These are phyloP conservation scores for Phlyctochytrium planicorne DNA, from an alignment of 192 early-diverging fungal species.

Conservation along the genomic window DNA sequence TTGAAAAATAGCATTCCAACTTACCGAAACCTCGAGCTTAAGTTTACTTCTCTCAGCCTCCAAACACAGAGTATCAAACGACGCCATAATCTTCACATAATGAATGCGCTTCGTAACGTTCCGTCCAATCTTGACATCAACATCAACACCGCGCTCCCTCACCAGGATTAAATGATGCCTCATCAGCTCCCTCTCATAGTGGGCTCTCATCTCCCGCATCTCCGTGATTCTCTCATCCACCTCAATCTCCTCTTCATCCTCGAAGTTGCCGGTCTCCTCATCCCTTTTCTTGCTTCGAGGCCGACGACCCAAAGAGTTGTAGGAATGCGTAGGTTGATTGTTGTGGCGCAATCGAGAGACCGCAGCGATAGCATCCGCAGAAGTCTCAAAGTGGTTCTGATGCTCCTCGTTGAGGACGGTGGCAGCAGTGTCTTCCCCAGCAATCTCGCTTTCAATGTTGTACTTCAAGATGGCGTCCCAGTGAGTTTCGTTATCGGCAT, in stretches of 20 bases:
- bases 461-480: conserved; percentile 41
- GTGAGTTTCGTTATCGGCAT: conserved; percentile 27
- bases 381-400: background rate
- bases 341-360: background rate
- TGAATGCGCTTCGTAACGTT: background rate
- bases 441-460: background rate
- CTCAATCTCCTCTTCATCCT: background rate
- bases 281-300: background rate
- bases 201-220: background rate
- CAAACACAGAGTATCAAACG: conserved; percentile 26
- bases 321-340: background rate
- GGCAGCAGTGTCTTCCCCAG: background rate
- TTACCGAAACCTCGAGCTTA: conserved; percentile 21
- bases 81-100: conserved; percentile 29
- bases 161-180: conserved; percentile 31
- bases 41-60: conserved; percentile 35
- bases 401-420: background rate
- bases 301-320: background rate
- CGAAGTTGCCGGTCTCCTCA: background rate
- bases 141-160: conserved; percentile 21
- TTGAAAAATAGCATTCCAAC: too few species aligned
- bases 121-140: background rate
- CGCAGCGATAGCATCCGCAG: background rate
- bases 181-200: conserved; percentile 34
- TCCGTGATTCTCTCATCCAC: background rate